These are phyloP conservation scores for Sarcomyxa edulis DNA, from an alignment of 768 basidiomycete genomes.

Conservation along the genomic window DNA sequence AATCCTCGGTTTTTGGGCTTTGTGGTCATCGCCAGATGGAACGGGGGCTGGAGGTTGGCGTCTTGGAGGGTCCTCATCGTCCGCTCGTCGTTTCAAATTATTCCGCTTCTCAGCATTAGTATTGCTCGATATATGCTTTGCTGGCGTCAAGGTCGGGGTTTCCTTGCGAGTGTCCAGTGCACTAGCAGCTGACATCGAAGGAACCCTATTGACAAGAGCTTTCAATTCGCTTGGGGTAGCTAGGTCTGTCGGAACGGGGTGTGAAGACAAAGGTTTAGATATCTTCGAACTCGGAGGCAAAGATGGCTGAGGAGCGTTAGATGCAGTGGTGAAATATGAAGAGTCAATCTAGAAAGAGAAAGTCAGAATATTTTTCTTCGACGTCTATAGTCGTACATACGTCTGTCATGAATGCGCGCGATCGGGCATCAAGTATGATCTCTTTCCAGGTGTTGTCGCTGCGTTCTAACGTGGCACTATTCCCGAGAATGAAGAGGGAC, in stretches of 20 bases:
- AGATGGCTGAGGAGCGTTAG: conserved; percentile 5
- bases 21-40: neutral
- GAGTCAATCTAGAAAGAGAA: conserved; percentile 16
- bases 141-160: neutral
- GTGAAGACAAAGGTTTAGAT: conserved; percentile 8
- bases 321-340: conserved; percentile 19
- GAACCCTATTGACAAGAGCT: conserved; percentile 6
- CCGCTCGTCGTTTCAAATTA: neutral
- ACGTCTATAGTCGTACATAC: conserved; percentile 32
- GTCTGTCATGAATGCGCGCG: conserved; percentile 55
- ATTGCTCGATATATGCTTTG: neutral
- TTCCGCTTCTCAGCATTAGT: conserved; percentile 1
- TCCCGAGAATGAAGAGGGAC: conserved; percentile 90
- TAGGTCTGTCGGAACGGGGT: conserved; percentile 24
- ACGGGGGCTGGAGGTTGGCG: neutral
- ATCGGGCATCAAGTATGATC: conserved; percentile 73
- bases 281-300: conserved; percentile 18
- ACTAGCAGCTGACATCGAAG: neutral
- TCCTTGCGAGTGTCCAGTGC: neutral
- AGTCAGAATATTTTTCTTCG: conserved; percentile 3
- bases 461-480: conserved; percentile 83
- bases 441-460: conserved; percentile 76
- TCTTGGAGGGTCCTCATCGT: neutral
- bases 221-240: conserved; percentile 32
- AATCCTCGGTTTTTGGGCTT: neutral